Evolutionary conservation across 345 rosid species (phyloP).

Genomic region (Durio zibethinus): DNA sequence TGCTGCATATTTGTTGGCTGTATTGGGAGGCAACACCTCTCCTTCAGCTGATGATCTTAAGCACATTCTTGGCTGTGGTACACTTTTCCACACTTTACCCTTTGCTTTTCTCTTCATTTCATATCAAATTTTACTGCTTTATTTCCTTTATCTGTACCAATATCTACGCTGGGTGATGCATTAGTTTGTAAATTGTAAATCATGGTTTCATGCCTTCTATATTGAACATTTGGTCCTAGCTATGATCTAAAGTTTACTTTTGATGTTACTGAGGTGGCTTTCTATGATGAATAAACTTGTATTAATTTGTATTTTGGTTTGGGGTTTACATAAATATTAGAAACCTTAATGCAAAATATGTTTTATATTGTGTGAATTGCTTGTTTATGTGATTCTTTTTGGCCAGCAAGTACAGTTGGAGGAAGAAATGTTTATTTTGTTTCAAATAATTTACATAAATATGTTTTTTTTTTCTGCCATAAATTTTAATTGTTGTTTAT

Average conservation of each 20-base stretch:
- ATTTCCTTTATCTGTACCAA: not conserved
- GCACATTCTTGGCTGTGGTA: conserved; percentile 47
- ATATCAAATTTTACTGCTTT: not conserved
- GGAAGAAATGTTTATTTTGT: not conserved
- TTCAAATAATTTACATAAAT: not conserved
- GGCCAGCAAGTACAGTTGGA: not conserved
- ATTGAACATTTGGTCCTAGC: not conserved
- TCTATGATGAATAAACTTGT: not conserved
- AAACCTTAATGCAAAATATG: not conserved
- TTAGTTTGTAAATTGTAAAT: not conserved
- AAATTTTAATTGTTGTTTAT: not conserved
- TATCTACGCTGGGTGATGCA: not conserved
- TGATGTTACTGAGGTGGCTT: not conserved
- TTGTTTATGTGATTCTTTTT: not conserved
- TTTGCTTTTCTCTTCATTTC: not conserved
- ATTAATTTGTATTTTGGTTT: not conserved
- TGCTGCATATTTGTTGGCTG: conserved; percentile 58
- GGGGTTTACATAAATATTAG: not conserved
- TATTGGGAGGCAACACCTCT: conserved; percentile 47
- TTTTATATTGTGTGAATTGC: not conserved
- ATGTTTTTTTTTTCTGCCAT: not conserved
- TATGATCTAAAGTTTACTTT: not conserved
- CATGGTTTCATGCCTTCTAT: not conserved
- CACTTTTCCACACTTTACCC: not conserved
- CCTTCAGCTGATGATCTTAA: conserved; percentile 48